phyloP scores from a whole-genome alignment of 164 flowering plant species.

The Piper betle region DNA sequence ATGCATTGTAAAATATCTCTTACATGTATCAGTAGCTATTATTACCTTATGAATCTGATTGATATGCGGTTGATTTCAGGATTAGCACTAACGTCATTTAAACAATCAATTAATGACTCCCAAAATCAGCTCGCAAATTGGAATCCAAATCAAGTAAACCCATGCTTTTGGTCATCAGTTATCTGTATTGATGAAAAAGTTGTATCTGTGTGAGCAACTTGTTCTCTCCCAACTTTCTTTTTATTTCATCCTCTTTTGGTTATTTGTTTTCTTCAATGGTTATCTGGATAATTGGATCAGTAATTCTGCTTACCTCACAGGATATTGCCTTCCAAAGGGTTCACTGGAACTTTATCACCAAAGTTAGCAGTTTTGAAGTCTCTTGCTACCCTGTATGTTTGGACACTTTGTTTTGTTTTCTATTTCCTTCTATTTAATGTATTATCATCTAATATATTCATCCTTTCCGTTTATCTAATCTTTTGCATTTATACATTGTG shows the following conservation, averaged over 20 bases:
- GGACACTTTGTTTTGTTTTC: not conserved
- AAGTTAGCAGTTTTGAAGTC: conserved; percentile 40
- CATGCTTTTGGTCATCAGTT: conserved; percentile 86
- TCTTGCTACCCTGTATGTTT: conserved; percentile 65
- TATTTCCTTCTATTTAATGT: too few relatives aligned
- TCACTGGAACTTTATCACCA: conserved; percentile 63
- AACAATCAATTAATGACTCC: conserved; percentile 42
- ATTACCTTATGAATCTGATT: not conserved
- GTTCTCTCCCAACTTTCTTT: not conserved
- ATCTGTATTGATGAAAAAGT: conserved; percentile 32
- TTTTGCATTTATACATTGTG: not conserved
- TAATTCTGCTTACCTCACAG: conserved; percentile 26
- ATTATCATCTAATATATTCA: too few relatives aligned
- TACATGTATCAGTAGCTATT: not conserved
- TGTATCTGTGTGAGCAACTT: conserved; percentile 41
- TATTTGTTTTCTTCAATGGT: not conserved
- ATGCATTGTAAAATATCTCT: not conserved
- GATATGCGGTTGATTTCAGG: conserved; percentile 30
- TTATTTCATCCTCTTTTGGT: not conserved
- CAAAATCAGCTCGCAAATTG: conserved; percentile 53
- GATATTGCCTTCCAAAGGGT: conserved; percentile 53
- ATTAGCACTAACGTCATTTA: conserved; percentile 55
- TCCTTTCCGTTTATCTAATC: not conserved
- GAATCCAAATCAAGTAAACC: conserved; percentile 67
- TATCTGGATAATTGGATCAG: not conserved